These are phyloP conservation scores for Marasmius oreades DNA, from an alignment of 1,284 basidiomycete genomes.

Conservation along the genomic window DNA sequence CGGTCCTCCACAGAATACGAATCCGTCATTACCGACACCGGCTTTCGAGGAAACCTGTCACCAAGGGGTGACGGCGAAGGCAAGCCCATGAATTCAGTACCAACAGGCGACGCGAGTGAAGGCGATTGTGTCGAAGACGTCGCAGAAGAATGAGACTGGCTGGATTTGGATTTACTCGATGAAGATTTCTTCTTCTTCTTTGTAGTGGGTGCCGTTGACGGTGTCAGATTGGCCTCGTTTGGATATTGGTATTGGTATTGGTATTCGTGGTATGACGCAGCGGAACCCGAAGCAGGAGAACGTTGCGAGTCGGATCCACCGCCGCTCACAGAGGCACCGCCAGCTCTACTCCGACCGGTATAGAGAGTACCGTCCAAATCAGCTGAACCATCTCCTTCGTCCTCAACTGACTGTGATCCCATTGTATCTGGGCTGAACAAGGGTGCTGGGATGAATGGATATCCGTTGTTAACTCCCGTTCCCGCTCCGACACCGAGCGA, in stretches of 20 bases:
- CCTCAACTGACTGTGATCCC: constrained; percentile 17
- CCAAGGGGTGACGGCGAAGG: constrained; percentile 17
- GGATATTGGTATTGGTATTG: constrained; percentile 26
- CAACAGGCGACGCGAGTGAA: constrained; percentile 28
- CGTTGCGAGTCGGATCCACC: constrained; percentile 50
- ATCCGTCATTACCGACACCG: constrained; percentile 17
- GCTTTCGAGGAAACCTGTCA: constrained; percentile 7
- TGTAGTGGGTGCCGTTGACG: constrained; percentile 1
- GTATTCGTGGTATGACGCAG: constrained; percentile 41
- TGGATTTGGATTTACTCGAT: constrained; percentile 23
- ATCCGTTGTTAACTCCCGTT: not conserved
- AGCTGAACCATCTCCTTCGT: constrained; percentile 46
- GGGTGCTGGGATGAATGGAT: constrained; percentile 7
- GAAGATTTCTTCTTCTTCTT: constrained; percentile 17
- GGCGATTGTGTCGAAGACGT: constrained; percentile 25
- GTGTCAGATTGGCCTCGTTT: constrained; percentile 17
- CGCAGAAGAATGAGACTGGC: constrained; percentile 22
- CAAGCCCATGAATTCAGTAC: not conserved
- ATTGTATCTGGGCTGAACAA: constrained; percentile 13
- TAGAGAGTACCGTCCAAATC: constrained; percentile 62
- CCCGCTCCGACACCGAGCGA: not conserved
- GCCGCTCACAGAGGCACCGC: constrained; percentile 23
- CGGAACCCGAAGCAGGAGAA: constrained; percentile 42
- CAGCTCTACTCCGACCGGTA: constrained; percentile 31
- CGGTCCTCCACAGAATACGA: constrained; percentile 7